Evolutionary conservation across 306 rosid species (phyloP).

Genomic region (Vigna angularis): DNA sequence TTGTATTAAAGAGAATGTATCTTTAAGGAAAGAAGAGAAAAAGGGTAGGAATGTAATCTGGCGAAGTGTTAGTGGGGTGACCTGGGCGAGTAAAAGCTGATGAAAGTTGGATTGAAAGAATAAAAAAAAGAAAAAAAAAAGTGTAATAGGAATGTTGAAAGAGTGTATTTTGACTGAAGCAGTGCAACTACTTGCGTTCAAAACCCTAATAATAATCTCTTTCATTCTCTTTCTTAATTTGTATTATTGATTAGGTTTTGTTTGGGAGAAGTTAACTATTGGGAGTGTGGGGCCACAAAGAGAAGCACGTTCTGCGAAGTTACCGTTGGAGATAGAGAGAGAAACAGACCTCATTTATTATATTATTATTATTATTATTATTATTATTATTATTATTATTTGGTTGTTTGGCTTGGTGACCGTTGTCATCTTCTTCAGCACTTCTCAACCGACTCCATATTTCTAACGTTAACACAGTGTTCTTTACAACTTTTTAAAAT

Average conservation of each 20-base stretch:
- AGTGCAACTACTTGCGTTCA: constrained; percentile 15
- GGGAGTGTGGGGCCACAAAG: constrained; percentile 2
- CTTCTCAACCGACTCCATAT: not conserved
- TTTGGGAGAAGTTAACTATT: not conserved
- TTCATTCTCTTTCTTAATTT: not conserved
- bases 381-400: not conserved
- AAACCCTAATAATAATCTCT: not conserved
- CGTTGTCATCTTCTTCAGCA: constrained; percentile 45
- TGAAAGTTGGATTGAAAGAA: not conserved
- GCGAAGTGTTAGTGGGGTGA: not conserved
- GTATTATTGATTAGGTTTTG: not conserved
- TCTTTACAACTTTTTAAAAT: not conserved
- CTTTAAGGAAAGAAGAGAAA: not conserved
- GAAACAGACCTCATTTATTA: not conserved
- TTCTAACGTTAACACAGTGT: constrained; percentile 28
- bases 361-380: no score
- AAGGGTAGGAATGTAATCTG: constrained; percentile 35
- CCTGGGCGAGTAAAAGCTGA: not conserved
- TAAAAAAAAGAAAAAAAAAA: not conserved
- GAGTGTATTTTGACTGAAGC: constrained; percentile 48
- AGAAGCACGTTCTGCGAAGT: constrained; percentile 54
- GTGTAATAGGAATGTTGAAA: not conserved
- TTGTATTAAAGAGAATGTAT: not conserved
- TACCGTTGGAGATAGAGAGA: constrained; percentile 54
- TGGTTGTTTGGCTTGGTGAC: constrained; percentile 31